Percentiles rank a stretch among this genome's conserved stretches.
These are phyloP conservation scores for Cryptococcus sp. DNA, from an alignment of 1,284 basidiomycete genomes.

Conservation along the genomic window DNA sequence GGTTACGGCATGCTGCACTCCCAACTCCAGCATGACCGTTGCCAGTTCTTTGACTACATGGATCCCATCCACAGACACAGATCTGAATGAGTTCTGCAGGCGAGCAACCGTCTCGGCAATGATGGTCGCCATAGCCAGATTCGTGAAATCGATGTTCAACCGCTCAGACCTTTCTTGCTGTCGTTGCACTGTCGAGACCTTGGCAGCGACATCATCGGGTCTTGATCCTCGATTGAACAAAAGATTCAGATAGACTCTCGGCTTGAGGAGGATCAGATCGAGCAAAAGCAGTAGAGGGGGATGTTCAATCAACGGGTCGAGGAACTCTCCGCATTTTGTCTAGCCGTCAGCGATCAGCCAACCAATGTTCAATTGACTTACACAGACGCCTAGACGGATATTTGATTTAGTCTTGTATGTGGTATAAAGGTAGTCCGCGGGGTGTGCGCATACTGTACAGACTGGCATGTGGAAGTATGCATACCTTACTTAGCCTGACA, in stretches of 20 bases:
- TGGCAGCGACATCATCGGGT: constrained; percentile 45
- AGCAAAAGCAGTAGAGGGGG: constrained; percentile 70
- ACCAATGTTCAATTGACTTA: constrained; percentile 38
- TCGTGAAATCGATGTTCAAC: constrained; percentile 3
- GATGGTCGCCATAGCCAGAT: constrained; percentile 17
- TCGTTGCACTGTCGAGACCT: background rate
- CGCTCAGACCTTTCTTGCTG: background rate
- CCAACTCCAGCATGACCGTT: constrained; percentile 21
- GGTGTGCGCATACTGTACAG: constrained; percentile 70
- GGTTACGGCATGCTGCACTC: constrained; percentile 33
- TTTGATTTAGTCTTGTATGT: constrained; percentile 79
- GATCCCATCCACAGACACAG: background rate
- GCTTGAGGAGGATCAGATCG: constrained; percentile 81
- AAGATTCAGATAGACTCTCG: constrained; percentile 79
- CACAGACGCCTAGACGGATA: constrained; percentile 73
- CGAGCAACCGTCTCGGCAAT: constrained; percentile 25
- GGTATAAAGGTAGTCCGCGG: constrained; percentile 70
- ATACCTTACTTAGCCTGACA: background rate
- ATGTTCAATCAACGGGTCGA: constrained; percentile 86
- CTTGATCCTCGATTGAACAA: constrained; percentile 77
- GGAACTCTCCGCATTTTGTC: constrained; percentile 64
- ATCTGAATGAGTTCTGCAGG: constrained; percentile 1
- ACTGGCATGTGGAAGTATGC: constrained; percentile 60
- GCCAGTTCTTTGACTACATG: background rate
- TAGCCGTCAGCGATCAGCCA: constrained; percentile 27